A percentile compares a stretch with the other conserved stretches of the same genome.
Conservation (phyloP, 2,329 filamentous ascomycete species). For the Calonectria crousiana region DNA sequence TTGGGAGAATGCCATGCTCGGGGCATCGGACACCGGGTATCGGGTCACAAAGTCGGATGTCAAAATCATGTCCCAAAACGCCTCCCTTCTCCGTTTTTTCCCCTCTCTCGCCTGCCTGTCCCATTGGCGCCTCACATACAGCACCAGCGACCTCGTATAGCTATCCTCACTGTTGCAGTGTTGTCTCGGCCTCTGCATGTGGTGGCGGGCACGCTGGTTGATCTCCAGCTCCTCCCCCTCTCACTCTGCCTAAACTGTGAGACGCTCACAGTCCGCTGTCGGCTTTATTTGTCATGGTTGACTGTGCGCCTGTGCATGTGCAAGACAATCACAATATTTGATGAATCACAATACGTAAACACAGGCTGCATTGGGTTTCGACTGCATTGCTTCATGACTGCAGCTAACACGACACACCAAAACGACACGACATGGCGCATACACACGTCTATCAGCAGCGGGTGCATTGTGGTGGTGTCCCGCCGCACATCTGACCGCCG, state of each 20-base stretch:
- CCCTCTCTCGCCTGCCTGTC: background rate
- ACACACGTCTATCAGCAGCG: conserved; percentile 7
- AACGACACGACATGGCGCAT: conserved; percentile 21
- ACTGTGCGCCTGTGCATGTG: conserved; percentile 15
- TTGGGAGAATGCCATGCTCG: background rate
- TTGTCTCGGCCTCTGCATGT: background rate
- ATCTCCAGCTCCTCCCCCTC: conserved; percentile 1
- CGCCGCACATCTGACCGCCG: conserved; percentile 11
- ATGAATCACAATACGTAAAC: conserved; percentile 3
- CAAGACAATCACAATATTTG: conserved; percentile 8
- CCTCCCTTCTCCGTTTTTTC: background rate
- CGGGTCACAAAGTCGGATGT: conserved; percentile 5
- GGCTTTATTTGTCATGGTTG: background rate
- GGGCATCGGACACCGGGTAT: background rate
- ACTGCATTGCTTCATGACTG: conserved; percentile 17
- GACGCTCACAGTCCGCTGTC: background rate
- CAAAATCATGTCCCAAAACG: conserved; percentile 4
- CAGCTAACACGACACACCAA: conserved; percentile 19
- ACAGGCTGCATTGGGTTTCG: conserved; percentile 11
- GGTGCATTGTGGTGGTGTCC: conserved; percentile 13
- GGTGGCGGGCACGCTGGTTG: background rate
- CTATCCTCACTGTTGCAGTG: background rate
- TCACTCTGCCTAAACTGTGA: conserved; percentile 12
- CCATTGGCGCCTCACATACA: conserved; percentile 8
- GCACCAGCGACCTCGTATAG: background rate